Conservation (phyloP, 495 filamentous ascomycete species). For the Aspergillus diversus region DNA sequence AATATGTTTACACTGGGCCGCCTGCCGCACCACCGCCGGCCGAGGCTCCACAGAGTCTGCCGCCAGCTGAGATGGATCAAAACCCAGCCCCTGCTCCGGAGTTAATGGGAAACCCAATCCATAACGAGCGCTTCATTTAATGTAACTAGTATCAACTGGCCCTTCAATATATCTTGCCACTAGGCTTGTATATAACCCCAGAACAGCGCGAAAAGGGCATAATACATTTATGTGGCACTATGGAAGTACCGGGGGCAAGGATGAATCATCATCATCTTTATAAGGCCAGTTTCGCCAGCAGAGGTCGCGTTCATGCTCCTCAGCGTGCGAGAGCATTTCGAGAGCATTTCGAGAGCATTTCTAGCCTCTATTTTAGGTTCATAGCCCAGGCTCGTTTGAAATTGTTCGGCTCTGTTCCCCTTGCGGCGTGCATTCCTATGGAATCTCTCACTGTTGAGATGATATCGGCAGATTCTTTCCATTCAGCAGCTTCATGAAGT, state of each 20-base stretch:
- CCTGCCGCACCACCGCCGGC: too few species aligned
- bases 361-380: slow-evolving; percentile 31
- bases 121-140: too few species aligned
- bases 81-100: too few species aligned
- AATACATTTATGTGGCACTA: too few species aligned
- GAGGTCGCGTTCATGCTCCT: slow-evolving; percentile 25
- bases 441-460: slow-evolving; percentile 33
- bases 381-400: slow-evolving; percentile 31
- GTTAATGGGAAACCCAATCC: too few species aligned
- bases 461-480: slow-evolving; percentile 42
- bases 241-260: not conserved
- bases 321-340: slow-evolving; percentile 34
- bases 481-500: slow-evolving; percentile 37
- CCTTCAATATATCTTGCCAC: too few species aligned
- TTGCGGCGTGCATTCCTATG: slow-evolving; percentile 35
- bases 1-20: too few species aligned
- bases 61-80: too few species aligned
- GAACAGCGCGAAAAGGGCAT: too few species aligned
- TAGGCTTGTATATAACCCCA: too few species aligned
- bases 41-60: too few species aligned
- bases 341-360: slow-evolving; percentile 33
- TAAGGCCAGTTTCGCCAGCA: slow-evolving; percentile 41
- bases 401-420: slow-evolving; percentile 37
- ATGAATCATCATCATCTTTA: slow-evolving; percentile 25
- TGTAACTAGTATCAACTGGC: too few species aligned